Base-by-base conservation (phyloP, 805 yeast species). In the Zygotorulaspora florentina region DNA sequence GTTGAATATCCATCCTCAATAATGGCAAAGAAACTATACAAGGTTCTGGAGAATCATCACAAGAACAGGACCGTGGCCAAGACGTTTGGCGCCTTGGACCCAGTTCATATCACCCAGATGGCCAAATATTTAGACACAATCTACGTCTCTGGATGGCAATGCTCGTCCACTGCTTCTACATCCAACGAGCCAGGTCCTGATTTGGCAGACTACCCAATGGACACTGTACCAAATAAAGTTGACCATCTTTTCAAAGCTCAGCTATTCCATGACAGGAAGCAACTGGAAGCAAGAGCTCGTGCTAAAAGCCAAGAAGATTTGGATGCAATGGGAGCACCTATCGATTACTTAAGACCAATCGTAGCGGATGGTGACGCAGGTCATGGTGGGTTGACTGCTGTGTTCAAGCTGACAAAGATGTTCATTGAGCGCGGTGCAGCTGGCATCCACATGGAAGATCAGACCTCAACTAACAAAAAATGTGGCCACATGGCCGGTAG, bases 401-500 rank as follows among this genome's bases (percentile, higher is more conserved):
- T 88, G 57, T 85, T 89, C 73, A 91, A 91, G 73, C 80, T 91
- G 67, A 89, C 96, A 61, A 91, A 91, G 75, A 76, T 91, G 81
- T 91, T 91, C 66, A 87, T 91, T 59, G 98, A 91, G 74, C 82
- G 95, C 62, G 98, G 98, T 69, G 99, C 98, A 46, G 97, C 98
- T 48, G 98, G 98, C 65, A 89, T 91, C 61, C 99, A 91, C 68
- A 89, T 91, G 66, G 99, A 91, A 74, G 98, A 91, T 71, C 98
- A 91, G 77, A 96, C 97, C 45, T 96, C 98, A 45, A 96, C 97
- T 61, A 91, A 97, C 60, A 91, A 91, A 71, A 91, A 91, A 74
- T 91, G 98, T 74, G 98, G 98, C 51, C 98, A 91, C 72, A 91
- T 91, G 98, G 97, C 96, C 56, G 98, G 98, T 60, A 88, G 93